Conservation (phyloP, 805 yeast genomes). For the Ogataea allantospora region DNA sequence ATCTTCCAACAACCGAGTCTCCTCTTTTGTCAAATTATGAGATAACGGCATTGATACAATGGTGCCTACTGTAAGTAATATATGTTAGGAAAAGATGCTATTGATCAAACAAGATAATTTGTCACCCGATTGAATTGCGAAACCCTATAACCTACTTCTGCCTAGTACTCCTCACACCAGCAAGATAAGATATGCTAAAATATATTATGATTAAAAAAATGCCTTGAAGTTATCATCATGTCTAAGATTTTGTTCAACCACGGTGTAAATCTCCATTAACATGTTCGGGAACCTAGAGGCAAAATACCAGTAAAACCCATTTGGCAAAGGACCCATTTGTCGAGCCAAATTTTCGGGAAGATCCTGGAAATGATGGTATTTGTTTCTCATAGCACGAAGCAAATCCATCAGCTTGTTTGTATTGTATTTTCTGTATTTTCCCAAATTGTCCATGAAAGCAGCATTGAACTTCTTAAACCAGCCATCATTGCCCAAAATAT, state of each 20-base stretch:
- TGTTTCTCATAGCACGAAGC: conserved; percentile 85
- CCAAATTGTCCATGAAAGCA: conserved; percentile 77
- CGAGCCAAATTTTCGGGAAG: conserved; percentile 63
- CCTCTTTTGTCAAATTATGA: conserved; percentile 32
- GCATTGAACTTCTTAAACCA: conserved; percentile 78
- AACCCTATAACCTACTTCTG: conserved; percentile 1
- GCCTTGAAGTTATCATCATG: conserved; percentile 59
- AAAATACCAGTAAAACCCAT: conserved; percentile 80
- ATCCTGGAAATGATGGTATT: conserved; percentile 92
- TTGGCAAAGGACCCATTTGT: conserved; percentile 77
- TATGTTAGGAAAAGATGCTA: neutral
- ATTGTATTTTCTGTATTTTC: conserved; percentile 87
- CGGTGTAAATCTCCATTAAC: conserved; percentile 68
- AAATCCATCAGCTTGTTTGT: conserved; percentile 78
- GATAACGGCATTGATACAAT: conserved; percentile 21
- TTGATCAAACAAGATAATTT: neutral
- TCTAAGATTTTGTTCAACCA: conserved; percentile 55
- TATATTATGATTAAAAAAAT: conserved; percentile 33
- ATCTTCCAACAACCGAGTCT: conserved; percentile 42
- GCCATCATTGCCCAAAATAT: conserved; percentile 58
- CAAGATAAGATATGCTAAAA: conserved; percentile 2
- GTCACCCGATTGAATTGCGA: conserved; percentile 3
- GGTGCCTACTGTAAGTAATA: too few relatives aligned
- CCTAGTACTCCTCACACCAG: conserved; percentile 4
- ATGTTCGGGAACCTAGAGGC: conserved; percentile 72